Evolutionary conservation across 805 yeast genomes (phyloP).

Genomic region (Kodamaea sagamina): DNA sequence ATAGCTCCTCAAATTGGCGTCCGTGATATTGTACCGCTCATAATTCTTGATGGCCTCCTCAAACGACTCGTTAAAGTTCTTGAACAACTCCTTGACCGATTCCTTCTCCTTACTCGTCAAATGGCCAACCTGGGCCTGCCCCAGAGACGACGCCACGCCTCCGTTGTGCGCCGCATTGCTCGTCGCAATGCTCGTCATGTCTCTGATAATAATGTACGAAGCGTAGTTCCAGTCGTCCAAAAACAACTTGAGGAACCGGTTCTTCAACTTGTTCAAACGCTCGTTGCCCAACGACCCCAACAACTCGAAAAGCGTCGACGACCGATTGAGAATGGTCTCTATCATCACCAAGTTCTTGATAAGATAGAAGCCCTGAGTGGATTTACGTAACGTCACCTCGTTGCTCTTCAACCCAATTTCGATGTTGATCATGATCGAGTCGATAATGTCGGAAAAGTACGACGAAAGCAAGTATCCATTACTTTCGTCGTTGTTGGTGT

Average conservation of each 20-base stretch:
- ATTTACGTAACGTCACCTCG: constrained; percentile 33
- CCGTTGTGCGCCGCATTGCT: constrained; percentile 48
- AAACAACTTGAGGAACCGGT: constrained; percentile 70
- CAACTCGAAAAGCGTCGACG: constrained; percentile 51
- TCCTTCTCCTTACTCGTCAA: constrained; percentile 73
- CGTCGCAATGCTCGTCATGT: constrained; percentile 68
- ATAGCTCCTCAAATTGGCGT: constrained; percentile 60
- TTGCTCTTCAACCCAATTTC: constrained; percentile 58
- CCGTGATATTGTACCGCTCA: constrained; percentile 64
- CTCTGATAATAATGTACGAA: constrained; percentile 71
- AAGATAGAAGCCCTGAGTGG: constrained; percentile 66
- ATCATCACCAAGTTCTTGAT: constrained; percentile 70
- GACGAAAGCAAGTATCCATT: constrained; percentile 59
- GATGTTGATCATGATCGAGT: constrained; percentile 63
- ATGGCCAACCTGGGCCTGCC: constrained; percentile 17
- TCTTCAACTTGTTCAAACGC: constrained; percentile 67
- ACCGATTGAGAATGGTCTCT: constrained; percentile 69
- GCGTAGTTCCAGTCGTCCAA: constrained; percentile 78
- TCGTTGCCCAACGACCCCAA: constrained; percentile 62
- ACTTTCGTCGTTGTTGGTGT: constrained; percentile 35
- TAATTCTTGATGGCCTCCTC: constrained; percentile 73
- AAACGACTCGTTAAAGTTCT: constrained; percentile 77
- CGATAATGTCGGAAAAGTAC: constrained; percentile 76
- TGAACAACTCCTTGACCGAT: constrained; percentile 79
- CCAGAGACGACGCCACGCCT: constrained; percentile 15